A percentile compares a stretch with the other conserved stretches of the same genome.
phyloP scores from a whole-genome alignment of 495 filamentous ascomycete species.

The Penicillium arizonense region DNA sequence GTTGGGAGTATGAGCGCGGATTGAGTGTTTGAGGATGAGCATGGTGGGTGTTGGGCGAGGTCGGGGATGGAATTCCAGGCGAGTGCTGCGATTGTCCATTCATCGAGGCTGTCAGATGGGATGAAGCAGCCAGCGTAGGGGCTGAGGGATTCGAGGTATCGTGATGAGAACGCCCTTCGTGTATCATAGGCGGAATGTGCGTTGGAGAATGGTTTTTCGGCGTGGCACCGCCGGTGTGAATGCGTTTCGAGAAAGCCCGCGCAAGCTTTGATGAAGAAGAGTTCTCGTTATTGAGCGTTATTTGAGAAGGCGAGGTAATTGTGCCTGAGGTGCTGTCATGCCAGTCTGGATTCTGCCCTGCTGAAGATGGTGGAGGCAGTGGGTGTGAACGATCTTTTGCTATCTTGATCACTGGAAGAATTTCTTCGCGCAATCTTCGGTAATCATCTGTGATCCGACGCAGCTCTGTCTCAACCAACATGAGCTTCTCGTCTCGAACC shows the following conservation, averaged over 20 bases:
- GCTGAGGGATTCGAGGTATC: constrained; percentile 63
- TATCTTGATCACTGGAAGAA: constrained; percentile 84
- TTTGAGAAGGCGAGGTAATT: constrained; percentile 42
- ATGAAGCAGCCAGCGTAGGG: constrained; percentile 69
- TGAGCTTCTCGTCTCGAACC: constrained; percentile 83
- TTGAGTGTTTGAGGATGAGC: constrained; percentile 45
- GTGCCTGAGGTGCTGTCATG: constrained; percentile 35
- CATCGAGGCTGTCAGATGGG: constrained; percentile 69
- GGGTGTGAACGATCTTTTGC: constrained; percentile 89
- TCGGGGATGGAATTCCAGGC: constrained; percentile 76
- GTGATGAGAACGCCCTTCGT: constrained; percentile 52
- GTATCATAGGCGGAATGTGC: constrained; percentile 59
- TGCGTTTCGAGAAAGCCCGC: constrained; percentile 76
- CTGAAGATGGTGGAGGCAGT: constrained; percentile 58
- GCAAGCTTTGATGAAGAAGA: constrained; percentile 21
- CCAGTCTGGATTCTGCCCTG: constrained; percentile 15
- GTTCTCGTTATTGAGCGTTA: constrained; percentile 30
- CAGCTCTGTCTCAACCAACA: constrained; percentile 75
- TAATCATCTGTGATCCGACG: constrained; percentile 82
- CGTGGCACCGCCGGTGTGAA: constrained; percentile 70
- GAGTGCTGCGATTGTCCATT: constrained; percentile 68
- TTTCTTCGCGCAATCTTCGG: constrained; percentile 78
- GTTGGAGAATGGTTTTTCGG: constrained; percentile 84
- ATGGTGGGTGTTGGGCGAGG: constrained; percentile 64
- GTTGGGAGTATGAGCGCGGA: constrained; percentile 47